A percentile compares a stretch with the other conserved stretches of the same genome.
These are phyloP conservation scores for Aspergillus puulaauensis DNA, from an alignment of 2,329 filamentous ascomycete genomes.

Conservation along the genomic window DNA sequence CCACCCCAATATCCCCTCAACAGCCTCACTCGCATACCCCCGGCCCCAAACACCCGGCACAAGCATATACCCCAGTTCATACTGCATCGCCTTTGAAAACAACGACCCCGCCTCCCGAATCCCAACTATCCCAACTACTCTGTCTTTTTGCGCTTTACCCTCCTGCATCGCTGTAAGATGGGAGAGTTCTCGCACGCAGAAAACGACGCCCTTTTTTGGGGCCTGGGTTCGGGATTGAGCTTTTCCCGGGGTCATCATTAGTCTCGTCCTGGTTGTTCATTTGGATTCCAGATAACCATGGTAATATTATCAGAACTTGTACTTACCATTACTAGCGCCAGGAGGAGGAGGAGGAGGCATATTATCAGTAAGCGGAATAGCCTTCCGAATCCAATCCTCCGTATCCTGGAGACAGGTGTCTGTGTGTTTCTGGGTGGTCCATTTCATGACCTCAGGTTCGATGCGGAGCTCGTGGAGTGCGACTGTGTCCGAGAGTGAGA, in stretches of 20 bases:
- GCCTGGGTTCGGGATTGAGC: no score
- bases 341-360: background rate
- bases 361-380: background rate
- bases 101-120: background rate
- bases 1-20: slow-evolving; percentile 46
- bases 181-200: background rate
- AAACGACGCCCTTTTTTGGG: background rate
- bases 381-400: slow-evolving; percentile 1
- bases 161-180: background rate
- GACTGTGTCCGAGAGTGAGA: slow-evolving; percentile 4
- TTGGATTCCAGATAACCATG: no score
- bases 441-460: slow-evolving; percentile 14
- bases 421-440: background rate
- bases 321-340: no score
- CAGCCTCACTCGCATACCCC: slow-evolving; percentile 59
- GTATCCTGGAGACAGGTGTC: background rate
- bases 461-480: slow-evolving; percentile 9
- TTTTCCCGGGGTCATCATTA: no score
- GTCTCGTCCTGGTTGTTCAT: no score
- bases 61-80: slow-evolving; percentile 59
- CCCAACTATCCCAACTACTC: slow-evolving; percentile 7
- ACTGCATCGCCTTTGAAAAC: background rate
- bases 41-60: slow-evolving; percentile 54
- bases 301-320: no score
- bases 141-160: background rate